Evolutionary conservation across 257 asterid species (phyloP), one percentile per base, ranked within the genome.

Genomic region (Rhazya stricta): DNA sequence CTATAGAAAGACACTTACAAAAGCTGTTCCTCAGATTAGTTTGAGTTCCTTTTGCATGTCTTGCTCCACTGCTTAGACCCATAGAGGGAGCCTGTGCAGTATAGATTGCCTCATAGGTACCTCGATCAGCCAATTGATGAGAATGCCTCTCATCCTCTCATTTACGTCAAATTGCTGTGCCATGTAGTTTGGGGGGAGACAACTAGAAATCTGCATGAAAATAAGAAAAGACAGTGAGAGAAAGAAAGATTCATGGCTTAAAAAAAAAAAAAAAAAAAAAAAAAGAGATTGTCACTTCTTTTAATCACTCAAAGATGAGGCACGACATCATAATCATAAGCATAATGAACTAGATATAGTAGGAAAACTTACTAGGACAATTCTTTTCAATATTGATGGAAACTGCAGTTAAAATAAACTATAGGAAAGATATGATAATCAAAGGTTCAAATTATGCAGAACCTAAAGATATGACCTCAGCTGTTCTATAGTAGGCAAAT

Each of bases 81-180:
- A 41, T 45, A 76, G 63, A 92, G 80, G 34, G 90, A 80, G 70
- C 91, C 36, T 90, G 90, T 1, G 97, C 96, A 9, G 99, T 91
- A 51, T 84, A 95, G 71, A 95, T 79, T 3, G 99, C 98, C 34
- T 36, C 27, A 63, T 46, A 34, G 58, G 12, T 84, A 94, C 99
- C 98, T 95, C 96, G 18, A 92, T 91, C 77, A 95, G 89, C 99
- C 99, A 95, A 74, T 95, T 97, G 29, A 95, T 87, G 6, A 95
- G 93, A 81, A 95, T 92, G 1, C 87, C 90, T 72, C 99, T 85
- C 99, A 95, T 95, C 74, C 91, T 83, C 9, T 92, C 99, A 73
- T 95, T 95, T 34, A 92, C 82, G 72, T 92, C 99, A 43, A 57
- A 78, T 79, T 95, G 99, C 15, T 80, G 86, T 9, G 56, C 62